Evolutionary conservation across 345 rosid species (phyloP).

Genomic region (Eucalyptus virginea): DNA sequence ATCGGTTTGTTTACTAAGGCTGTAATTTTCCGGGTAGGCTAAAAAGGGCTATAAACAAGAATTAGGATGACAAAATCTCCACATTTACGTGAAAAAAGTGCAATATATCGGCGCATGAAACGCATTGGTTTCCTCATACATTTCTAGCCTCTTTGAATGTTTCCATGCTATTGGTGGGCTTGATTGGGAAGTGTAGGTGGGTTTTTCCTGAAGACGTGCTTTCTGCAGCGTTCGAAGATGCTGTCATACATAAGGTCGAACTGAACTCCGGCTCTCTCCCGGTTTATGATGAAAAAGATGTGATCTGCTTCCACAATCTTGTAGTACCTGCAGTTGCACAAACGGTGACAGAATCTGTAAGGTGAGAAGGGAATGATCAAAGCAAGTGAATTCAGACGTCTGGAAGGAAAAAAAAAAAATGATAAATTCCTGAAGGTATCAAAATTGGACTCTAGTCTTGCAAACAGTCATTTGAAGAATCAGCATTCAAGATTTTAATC

Average conservation of each 20-base stretch:
- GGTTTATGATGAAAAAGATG: constrained; percentile 56
- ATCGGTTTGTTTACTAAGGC: background rate
- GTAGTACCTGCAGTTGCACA: constrained; percentile 62
- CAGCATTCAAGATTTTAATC: background rate
- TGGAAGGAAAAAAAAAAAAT: background rate
- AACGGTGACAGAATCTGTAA: background rate
- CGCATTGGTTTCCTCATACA: background rate
- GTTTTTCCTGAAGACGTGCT: constrained; percentile 53
- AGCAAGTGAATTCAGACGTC: background rate
- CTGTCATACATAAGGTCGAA: constrained; percentile 82
- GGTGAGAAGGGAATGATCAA: background rate
- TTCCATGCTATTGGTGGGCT: background rate
- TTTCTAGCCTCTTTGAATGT: background rate
- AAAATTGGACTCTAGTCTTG: background rate
- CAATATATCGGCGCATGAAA: background rate
- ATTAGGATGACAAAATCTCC: background rate
- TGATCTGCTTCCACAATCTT: constrained; percentile 89
- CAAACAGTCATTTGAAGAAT: background rate
- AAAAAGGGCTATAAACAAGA: background rate
- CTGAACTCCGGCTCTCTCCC: constrained; percentile 91
- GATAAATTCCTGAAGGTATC: background rate
- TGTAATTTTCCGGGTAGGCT: background rate
- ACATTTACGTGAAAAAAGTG: background rate
- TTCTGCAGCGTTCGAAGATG: constrained; percentile 88
- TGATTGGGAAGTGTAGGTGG: constrained; percentile 46